A percentile compares a stretch with the other conserved stretches of the same genome.
These are phyloP conservation scores for Lachnellula occidentalis DNA, from an alignment of 2,329 filamentous ascomycete species.

Conservation along the genomic window DNA sequence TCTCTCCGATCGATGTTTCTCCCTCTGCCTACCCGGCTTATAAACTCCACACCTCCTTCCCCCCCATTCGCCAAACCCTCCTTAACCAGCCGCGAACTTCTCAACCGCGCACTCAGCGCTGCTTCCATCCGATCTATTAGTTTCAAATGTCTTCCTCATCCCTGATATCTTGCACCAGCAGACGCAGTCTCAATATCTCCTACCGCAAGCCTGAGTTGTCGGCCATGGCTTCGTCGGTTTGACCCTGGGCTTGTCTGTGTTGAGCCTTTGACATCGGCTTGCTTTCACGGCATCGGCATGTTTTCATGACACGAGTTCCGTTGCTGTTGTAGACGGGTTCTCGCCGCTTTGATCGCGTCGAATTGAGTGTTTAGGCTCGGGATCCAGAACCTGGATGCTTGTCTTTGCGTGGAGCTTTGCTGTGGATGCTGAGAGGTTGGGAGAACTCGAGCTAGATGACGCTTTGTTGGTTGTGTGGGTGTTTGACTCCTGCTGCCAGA, in stretches of 20 bases:
- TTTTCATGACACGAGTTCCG: neutral
- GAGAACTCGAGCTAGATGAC: neutral
- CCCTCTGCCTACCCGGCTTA: neutral
- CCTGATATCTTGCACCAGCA: neutral
- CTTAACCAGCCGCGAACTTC: neutral
- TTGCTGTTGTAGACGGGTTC: neutral
- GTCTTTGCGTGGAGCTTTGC: neutral
- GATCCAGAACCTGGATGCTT: neutral
- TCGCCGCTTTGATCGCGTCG: neutral
- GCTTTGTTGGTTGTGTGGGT: neutral
- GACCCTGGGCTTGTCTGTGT: neutral
- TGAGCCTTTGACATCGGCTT: neutral
- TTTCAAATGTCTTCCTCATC: neutral
- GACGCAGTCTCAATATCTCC: neutral
- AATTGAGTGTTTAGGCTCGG: neutral
- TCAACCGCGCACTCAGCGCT: neutral
- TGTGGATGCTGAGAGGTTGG: neutral
- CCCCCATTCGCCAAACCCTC: neutral
- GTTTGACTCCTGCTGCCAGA: neutral
- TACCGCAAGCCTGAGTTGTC: neutral
- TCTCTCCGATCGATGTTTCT: neutral
- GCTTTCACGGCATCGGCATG: neutral
- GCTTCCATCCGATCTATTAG: neutral
- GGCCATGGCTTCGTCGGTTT: neutral
- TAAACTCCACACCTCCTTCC: neutral